A percentile compares a stretch with the other conserved stretches of the same genome.
phyloP scores from a whole-genome alignment of 345 rosid genomes.

The Citrus australasica region DNA sequence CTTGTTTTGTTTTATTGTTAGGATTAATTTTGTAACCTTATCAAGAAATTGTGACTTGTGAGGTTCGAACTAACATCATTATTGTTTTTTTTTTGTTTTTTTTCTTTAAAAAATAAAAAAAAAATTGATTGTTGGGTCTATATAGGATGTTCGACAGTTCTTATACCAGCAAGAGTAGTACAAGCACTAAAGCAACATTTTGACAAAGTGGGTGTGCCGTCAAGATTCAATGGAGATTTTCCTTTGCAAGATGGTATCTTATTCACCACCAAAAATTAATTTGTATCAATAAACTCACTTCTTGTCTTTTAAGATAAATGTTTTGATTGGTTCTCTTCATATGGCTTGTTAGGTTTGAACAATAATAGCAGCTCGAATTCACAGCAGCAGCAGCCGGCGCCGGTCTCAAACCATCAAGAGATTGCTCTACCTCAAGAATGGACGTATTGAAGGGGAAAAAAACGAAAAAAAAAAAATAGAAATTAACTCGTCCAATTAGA shows the following conservation, averaged over 20 bases:
- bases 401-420: conserved; percentile 43
- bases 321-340: conserved; percentile 19
- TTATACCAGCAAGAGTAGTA: conserved; percentile 82
- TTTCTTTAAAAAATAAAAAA: background rate
- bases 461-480: background rate
- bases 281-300: background rate
- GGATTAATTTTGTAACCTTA: background rate
- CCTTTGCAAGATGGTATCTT: conserved; percentile 47
- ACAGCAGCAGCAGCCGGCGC: conserved; percentile 36
- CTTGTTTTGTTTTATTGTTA: background rate
- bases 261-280: background rate
- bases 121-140: background rate
- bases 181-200: conserved; percentile 75
- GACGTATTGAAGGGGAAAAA: conserved; percentile 47
- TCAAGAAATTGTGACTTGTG: background rate
- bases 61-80: conserved; percentile 9
- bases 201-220: conserved; percentile 57
- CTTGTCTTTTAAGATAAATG: conserved; percentile 6
- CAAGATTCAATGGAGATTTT: conserved; percentile 34
- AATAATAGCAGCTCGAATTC: conserved; percentile 17
- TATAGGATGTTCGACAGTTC: conserved; percentile 68
- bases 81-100: background rate
- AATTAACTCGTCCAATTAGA: background rate
- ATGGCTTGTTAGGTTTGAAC: conserved; percentile 26
- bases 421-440: conserved; percentile 72